These are phyloP conservation scores for Boechera retrofracta DNA, from an alignment of 345 rosid genomes.

Conservation along the genomic window DNA sequence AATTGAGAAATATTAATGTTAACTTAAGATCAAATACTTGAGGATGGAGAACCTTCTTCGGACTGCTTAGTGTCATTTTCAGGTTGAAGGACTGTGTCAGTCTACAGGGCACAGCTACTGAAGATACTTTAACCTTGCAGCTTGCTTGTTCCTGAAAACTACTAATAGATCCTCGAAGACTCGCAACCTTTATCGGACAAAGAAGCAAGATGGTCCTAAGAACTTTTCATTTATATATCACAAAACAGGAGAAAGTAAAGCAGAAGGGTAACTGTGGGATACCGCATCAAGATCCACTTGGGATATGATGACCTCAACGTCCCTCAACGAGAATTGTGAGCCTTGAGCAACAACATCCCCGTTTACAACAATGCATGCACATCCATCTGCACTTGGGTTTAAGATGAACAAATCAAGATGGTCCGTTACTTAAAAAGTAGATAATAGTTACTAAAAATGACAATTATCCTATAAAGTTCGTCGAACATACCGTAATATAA, in stretches of 20 bases:
- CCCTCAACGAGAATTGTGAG: conserved; percentile 90
- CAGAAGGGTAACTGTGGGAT: conserved; percentile 35
- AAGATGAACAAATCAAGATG: conserved; percentile 19
- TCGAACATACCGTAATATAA: conserved; percentile 73
- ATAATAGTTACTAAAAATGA: background rate
- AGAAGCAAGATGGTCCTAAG: conserved; percentile 15
- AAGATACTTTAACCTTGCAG: conserved; percentile 63
- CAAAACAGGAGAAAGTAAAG: conserved; percentile 7
- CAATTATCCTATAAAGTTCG: background rate
- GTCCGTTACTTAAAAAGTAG: background rate
- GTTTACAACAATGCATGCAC: conserved; percentile 80
- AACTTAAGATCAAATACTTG: background rate
- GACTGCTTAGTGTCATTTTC: conserved; percentile 72
- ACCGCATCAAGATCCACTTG: conserved; percentile 96
- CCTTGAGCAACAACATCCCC: conserved; percentile 90
- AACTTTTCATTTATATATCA: background rate
- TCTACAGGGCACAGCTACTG: conserved; percentile 68
- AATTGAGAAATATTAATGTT: background rate
- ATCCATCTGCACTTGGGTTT: conserved; percentile 65
- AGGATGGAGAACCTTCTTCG: conserved; percentile 60
- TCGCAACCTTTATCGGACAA: conserved; percentile 73
- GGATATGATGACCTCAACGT: conserved; percentile 86
- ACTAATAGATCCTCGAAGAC: conserved; percentile 86
- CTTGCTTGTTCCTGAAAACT: conserved; percentile 93
- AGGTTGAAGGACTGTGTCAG: conserved; percentile 77